Evolutionary conservation across 2,329 filamentous ascomycete species (phyloP), one percentile per base, ranked within the genome.

Genomic region (Falciphora oryzae): DNA sequence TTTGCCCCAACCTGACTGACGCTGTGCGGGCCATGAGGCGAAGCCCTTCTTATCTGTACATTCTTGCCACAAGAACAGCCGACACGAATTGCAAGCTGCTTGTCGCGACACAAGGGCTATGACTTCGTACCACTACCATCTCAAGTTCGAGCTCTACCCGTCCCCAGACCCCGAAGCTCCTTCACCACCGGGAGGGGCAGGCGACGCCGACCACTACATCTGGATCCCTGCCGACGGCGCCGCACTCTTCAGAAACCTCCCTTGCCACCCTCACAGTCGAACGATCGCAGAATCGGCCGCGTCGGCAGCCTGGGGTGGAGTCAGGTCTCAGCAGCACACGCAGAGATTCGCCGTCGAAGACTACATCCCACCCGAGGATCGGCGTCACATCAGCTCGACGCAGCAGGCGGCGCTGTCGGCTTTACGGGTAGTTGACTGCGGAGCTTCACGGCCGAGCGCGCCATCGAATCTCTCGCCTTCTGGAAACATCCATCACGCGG

Each of bases 101-200:
- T 35, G 38, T 66, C 72, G 44, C 44, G 18, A n/a, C 18, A 50
- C 18, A 50, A 50, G 44, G 18, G 78, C 72, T 77, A 87, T 87
- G 85, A 82, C 83, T 77, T 81, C 81, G 35, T 88, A 87, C 73
- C 85, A 84, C 68, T 89, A 89, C 70, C 86, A 89, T 69, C 72
- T 89, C n/a, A 87, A 84, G 69, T 82, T 89, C 70, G 87, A 89
- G 76, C 79, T 89, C 57, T 89, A 89, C 73, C 75, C 79, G 58
- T 80, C 76, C 66, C 73, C 79, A 60, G 74, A 77, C 62, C 78
- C 79, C 4, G 71, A 70, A 1, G 59, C 66, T 29, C 68, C 60
- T 66, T 58, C 62, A 63, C 56, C 64, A 62, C 44, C 44, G 18
- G 44, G 44, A 22, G 44, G 44, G 3, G 22, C 22, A n/a, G 18